These are phyloP conservation scores for Crithidia brevicula DNA, from an alignment of 208 protist species.

Conservation along the genomic window DNA sequence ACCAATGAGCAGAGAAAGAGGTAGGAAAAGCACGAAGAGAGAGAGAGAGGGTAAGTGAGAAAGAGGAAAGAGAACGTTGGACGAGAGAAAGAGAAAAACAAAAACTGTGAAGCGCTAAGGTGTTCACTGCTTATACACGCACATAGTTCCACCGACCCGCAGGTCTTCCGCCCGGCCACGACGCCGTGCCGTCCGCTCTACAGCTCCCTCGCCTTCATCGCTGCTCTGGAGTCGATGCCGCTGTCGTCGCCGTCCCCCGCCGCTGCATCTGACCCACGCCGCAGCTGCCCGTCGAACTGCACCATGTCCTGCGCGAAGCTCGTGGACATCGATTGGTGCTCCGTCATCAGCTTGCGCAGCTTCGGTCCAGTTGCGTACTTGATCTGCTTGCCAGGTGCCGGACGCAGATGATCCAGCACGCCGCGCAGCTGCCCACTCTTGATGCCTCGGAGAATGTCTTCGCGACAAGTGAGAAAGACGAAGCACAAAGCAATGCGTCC, in stretches of 20 bases:
- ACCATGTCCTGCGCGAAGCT: slow-evolving; percentile 29
- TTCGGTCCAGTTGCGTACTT: slow-evolving; percentile 70
- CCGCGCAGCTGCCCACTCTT: slow-evolving; percentile 29
- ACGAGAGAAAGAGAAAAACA: too few relatives aligned
- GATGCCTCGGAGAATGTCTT: slow-evolving; percentile 57
- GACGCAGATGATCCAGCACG: slow-evolving; percentile 40
- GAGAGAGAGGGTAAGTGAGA: too few relatives aligned
- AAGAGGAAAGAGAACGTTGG: too few relatives aligned
- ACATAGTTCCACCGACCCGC: too few relatives aligned
- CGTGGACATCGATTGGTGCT: slow-evolving; percentile 31
- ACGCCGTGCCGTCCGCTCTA: too few relatives aligned
- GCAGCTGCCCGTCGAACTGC: not conserved
- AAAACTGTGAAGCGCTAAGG: too few relatives aligned
- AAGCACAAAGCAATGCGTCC: slow-evolving; percentile 46
- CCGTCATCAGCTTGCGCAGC: slow-evolving; percentile 35
- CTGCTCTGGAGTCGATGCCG: not conserved
- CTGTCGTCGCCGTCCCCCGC: not conserved
- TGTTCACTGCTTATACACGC: too few relatives aligned
- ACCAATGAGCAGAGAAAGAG: not conserved
- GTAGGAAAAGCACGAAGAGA: slow-evolving; percentile 4
- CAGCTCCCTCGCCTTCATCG: not conserved
- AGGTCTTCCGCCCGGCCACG: too few relatives aligned
- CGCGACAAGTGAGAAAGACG: slow-evolving; percentile 70
- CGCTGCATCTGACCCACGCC: not conserved
- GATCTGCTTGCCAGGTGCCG: slow-evolving; percentile 50